Percentiles rank a stretch among this genome's conserved stretches.
phyloP scores from a whole-genome alignment of 495 filamentous ascomycete genomes.

The Neurospora discreta region DNA sequence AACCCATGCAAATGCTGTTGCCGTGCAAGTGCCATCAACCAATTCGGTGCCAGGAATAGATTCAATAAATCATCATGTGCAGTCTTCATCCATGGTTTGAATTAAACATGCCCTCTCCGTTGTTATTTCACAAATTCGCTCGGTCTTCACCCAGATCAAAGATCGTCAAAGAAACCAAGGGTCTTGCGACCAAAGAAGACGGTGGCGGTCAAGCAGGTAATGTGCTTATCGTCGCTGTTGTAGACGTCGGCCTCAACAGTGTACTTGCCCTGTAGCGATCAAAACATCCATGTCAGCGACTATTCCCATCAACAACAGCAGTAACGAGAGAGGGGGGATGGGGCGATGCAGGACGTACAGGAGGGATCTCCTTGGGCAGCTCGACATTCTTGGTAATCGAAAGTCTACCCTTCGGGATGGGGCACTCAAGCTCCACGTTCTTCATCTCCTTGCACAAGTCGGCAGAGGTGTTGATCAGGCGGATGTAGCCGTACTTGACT shows the following conservation, averaged over 20 bases:
- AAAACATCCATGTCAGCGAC: not conserved
- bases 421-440: constrained; percentile 83
- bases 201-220: constrained; percentile 72
- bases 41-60: not conserved
- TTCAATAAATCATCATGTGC: constrained; percentile 3
- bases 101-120: not conserved
- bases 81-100: not conserved
- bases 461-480: constrained; percentile 62
- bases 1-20: not conserved
- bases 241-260: constrained; percentile 77
- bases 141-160: constrained; percentile 4
- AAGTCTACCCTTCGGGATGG: constrained; percentile 65
- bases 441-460: constrained; percentile 81
- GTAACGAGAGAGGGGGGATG: not conserved
- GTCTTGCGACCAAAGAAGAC: constrained; percentile 41
- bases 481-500: constrained; percentile 92
- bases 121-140: not conserved
- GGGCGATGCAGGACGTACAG: constrained; percentile 45
- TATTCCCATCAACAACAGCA: not conserved
- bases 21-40: not conserved
- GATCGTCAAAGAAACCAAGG: constrained; percentile 12
- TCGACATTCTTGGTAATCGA: constrained; percentile 69
- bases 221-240: constrained; percentile 50
- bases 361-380: constrained; percentile 78
- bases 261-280: constrained; percentile 63